Evolutionary conservation across 2,329 filamentous ascomycete species (phyloP).

Genomic region (Exophiala alcalophila): DNA sequence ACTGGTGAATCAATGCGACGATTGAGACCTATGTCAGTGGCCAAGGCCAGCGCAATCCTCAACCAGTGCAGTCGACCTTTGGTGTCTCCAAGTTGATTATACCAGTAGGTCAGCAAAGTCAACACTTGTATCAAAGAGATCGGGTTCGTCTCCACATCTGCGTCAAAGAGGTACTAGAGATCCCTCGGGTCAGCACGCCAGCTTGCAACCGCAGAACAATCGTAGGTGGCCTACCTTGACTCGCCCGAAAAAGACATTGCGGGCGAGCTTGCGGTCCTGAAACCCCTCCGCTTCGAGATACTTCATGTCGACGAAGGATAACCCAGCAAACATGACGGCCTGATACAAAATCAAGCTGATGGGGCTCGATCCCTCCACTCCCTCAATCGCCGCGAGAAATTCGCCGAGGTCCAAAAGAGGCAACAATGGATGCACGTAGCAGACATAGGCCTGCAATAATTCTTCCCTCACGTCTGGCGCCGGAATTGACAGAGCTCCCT

Average conservation of each 20-base stretch:
- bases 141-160: conserved; percentile 87
- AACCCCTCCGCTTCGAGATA: conserved; percentile 68
- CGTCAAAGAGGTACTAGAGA: conserved; percentile 72
- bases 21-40: conserved; percentile 1
- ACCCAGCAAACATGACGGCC: conserved; percentile 88
- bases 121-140: conserved; percentile 83
- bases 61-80: conserved; percentile 1
- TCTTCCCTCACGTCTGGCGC: conserved; percentile 68
- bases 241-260: conserved; percentile 83
- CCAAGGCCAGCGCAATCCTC: conserved; percentile 2
- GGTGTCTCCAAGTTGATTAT: not conserved
- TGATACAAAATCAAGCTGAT: conserved; percentile 87
- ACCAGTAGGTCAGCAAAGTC: conserved; percentile 65
- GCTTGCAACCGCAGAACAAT: no score
- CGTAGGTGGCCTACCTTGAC: conserved; percentile 49
- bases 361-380: conserved; percentile 28
- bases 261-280: conserved; percentile 69
- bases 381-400: conserved; percentile 59
- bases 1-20: not conserved
- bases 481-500: conserved; percentile 78
- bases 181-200: not conserved
- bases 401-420: conserved; percentile 70
- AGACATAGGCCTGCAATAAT: conserved; percentile 73
- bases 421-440: conserved; percentile 93
- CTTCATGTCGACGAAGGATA: conserved; percentile 78